Evolutionary conservation across 192 early-diverging fungal species (phyloP), one percentile per base, ranked within the genome.

Genomic region (Polychytrium aggregatum): DNA sequence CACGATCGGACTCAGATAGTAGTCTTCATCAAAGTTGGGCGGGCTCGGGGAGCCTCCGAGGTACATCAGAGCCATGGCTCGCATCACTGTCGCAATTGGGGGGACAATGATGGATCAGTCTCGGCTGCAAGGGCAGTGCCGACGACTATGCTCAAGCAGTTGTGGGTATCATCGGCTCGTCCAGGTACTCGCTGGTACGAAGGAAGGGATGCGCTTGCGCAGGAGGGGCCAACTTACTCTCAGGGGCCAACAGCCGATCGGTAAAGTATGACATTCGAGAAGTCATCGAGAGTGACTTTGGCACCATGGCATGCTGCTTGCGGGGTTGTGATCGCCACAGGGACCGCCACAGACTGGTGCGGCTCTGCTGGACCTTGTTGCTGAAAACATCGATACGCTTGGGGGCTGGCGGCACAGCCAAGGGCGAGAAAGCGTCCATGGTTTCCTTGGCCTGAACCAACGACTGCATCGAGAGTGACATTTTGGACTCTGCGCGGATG

Each of bases 191-290:
- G n/a, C n/a, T n/a, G n/a, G n/a, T n/a, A n/a, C n/a, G n/a, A n/a
- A n/a, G n/a, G n/a, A n/a, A n/a, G n/a, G n/a, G n/a, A n/a, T n/a
- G n/a, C n/a, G n/a, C n/a, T n/a, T n/a, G n/a, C n/a, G n/a, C n/a
- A 21, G 18, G 50, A 7, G 17, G 30, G 9, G 36, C 24, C 17
- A 45, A 40, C 60, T 55, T 48, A 70, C 67, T 58, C 43, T 92
- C 84, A 18, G 88, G 81, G 18, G 80, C 62, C 48, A 95, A 67
- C 26, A 98, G 68, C 27, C 83, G 75, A 59, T 98, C 94, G 56
- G 83, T 87, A 52, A 95, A 88, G 61, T 76, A 76, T n/a, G 49
- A 44, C 63, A 79, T 67, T 8, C 71, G 61, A 30, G 57, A 62
- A 6, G 76, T 68, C 67, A 76, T 67, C 8, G 60, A 60, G 18